Base-by-base conservation (phyloP, 345 rosid genomes). In the Sonneratia caseolaris region DNA sequence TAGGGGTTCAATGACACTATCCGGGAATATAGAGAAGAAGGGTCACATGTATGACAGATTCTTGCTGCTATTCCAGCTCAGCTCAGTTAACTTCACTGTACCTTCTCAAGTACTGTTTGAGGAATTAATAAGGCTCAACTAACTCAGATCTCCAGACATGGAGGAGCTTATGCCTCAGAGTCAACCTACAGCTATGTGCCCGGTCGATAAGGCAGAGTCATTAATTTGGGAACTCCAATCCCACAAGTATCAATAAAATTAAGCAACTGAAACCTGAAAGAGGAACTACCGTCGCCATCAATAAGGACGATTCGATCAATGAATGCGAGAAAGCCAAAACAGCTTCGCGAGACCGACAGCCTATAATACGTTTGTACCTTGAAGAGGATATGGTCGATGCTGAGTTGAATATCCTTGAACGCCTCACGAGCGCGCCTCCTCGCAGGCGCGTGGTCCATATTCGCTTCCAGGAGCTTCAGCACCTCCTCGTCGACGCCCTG, bases 371-470 rank as follows among this genome's bases (percentile, higher is more conserved):
- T 18, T 18, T 12, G 37, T 42, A 92, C 99, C 99, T 89, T 91
- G 73, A 96, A 88, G 68, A 96, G 83, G 57, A 96, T 73, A 78
- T 96, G 99, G 70, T 92, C 93, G 70, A 96, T 81, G 47, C 83
- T 81, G 62, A 87, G 88, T 78, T 92, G 98, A 64, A 87, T 77
- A 56, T 86, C 78, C 83, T 84, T 89, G 43, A 89, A 89, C 13
- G 96, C 91, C 38, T 92, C 88, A 32, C 98, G 96, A 69, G 86
- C 96, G 15, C 77, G 85, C 70, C 90, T 82, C 75, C 99, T 86
- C 36, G 86, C 90, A 0, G 88, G 81, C 66, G 82, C 99, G 62
- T 89, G 85, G 66, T 92, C 99, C 85, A 88, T 90, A 42, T 85
- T 73, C 24, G 88, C 88, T 65, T 83, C 81, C 69, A 84, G 76